Evolutionary conservation across 1,284 basidiomycete genomes (phyloP).

Genomic region (Cutaneotrichosporon dermatis): DNA sequence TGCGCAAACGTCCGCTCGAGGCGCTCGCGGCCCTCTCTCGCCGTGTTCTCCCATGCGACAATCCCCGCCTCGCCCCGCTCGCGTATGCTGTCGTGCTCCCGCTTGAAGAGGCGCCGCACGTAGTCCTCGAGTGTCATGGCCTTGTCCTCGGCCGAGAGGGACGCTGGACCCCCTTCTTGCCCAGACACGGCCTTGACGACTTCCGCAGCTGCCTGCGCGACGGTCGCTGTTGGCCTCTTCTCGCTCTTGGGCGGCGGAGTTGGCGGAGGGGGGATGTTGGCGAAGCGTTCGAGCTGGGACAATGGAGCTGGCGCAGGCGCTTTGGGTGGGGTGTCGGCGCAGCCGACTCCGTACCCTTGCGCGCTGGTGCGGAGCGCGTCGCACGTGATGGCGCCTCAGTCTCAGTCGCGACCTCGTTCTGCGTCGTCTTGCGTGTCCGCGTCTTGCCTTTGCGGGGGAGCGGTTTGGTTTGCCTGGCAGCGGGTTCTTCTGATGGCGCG

Average conservation of each 20-base stretch:
- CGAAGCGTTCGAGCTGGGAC: slow-evolving; percentile 31
- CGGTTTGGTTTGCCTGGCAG: slow-evolving; percentile 15
- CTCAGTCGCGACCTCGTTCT: not conserved
- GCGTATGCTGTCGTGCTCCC: slow-evolving; percentile 11
- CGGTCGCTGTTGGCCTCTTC: slow-evolving; percentile 2
- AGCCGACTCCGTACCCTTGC: not conserved
- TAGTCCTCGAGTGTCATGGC: slow-evolving; percentile 20
- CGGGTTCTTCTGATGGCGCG: not conserved
- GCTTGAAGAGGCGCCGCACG: slow-evolving; percentile 12
- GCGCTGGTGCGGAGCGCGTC: slow-evolving; percentile 4
- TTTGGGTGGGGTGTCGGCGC: slow-evolving; percentile 6
- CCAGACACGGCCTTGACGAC: slow-evolving; percentile 10
- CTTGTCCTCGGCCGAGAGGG: slow-evolving; percentile 10
- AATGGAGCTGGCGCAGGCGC: slow-evolving; percentile 7
- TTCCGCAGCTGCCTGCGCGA: slow-evolving; percentile 9
- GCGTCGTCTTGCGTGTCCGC: not conserved
- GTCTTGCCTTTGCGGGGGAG: slow-evolving; percentile 11
- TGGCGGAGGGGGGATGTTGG: slow-evolving; percentile 28
- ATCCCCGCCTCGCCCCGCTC: slow-evolving; percentile 56
- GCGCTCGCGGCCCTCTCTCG: slow-evolving; percentile 6
- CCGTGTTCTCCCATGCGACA: slow-evolving; percentile 58
- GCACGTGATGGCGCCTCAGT: not conserved
- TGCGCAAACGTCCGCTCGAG: not conserved
- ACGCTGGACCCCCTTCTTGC: too few species aligned
- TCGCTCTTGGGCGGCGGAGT: slow-evolving; percentile 3